Evolutionary conservation across 2,329 filamentous ascomycete species (phyloP).

Genomic region (Byssoonygena ceratinophila): DNA sequence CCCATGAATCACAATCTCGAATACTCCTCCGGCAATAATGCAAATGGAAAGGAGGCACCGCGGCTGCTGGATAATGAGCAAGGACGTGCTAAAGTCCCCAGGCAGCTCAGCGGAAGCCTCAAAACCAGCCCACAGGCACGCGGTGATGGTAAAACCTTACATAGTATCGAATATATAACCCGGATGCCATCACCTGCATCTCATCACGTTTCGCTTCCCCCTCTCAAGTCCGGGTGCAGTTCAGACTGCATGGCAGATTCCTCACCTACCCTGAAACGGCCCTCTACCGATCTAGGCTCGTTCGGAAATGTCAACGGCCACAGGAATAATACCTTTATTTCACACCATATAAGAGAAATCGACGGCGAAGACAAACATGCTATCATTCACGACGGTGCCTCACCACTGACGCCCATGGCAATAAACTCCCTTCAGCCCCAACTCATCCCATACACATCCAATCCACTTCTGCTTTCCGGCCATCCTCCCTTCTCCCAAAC

Average conservation of each 20-base stretch:
- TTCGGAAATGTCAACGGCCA: slow-evolving; percentile 9
- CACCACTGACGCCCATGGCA: slow-evolving; percentile 5
- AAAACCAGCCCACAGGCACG: neutral
- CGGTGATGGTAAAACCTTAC: slow-evolving; percentile 12
- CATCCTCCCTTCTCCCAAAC: neutral
- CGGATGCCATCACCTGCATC: slow-evolving; percentile 14
- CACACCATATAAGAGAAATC: neutral
- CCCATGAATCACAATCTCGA: neutral
- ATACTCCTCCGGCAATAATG: neutral
- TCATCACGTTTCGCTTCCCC: slow-evolving; percentile 15
- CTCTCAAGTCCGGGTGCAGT: slow-evolving; percentile 12
- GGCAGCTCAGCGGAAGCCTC: neutral
- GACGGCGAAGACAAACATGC: slow-evolving; percentile 12
- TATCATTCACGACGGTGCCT: slow-evolving; percentile 1
- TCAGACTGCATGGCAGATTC: neutral
- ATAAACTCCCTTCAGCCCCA: slow-evolving; percentile 1
- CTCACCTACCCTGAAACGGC: slow-evolving; percentile 5
- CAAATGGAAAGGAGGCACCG: neutral
- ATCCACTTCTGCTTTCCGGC: neutral
- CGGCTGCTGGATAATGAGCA: neutral
- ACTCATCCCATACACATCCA: neutral
- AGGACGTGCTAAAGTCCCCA: neutral
- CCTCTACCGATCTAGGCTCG: slow-evolving; percentile 7
- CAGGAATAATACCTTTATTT: slow-evolving; percentile 3
- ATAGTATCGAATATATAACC: slow-evolving; percentile 17